These are phyloP conservation scores for Cyberlindnera mrakii DNA, from an alignment of 805 yeast genomes.

Conservation along the genomic window DNA sequence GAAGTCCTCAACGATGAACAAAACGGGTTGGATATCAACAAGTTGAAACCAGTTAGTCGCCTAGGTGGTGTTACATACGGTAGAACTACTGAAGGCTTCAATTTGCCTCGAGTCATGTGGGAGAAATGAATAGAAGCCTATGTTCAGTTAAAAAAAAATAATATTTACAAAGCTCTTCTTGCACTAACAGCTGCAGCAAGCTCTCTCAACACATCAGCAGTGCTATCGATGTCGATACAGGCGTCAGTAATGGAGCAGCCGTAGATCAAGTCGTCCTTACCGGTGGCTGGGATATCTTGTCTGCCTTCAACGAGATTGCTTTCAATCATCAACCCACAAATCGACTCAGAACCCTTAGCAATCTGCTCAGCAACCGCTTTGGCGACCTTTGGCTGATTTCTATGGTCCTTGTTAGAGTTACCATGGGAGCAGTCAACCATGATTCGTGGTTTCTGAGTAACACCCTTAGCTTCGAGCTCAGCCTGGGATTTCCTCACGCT, in stretches of 20 bases:
- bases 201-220: constrained; percentile 62
- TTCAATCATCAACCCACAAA: constrained; percentile 97
- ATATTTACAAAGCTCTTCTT: constrained; percentile 45
- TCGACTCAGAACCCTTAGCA: constrained; percentile 60
- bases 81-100: constrained; percentile 36
- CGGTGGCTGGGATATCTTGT: constrained; percentile 78
- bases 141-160: neutral
- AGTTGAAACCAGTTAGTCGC: constrained; percentile 48
- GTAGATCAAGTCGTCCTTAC: constrained; percentile 70
- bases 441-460: constrained; percentile 47
- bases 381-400: constrained; percentile 90
- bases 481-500: constrained; percentile 63
- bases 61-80: constrained; percentile 47
- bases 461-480: constrained; percentile 43
- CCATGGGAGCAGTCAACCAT: constrained; percentile 99
- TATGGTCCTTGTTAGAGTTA: constrained; percentile 84
- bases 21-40: constrained; percentile 36
- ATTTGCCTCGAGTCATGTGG: constrained; percentile 7
- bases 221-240: constrained; percentile 86
- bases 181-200: constrained; percentile 76
- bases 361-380: constrained; percentile 73
- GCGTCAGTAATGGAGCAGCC: constrained; percentile 98
- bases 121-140: neutral
- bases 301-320: constrained; percentile 88
- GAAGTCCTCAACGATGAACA: constrained; percentile 40